Conservation (phyloP, 768 basidiomycete genomes). For the Epithele typhae region DNA sequence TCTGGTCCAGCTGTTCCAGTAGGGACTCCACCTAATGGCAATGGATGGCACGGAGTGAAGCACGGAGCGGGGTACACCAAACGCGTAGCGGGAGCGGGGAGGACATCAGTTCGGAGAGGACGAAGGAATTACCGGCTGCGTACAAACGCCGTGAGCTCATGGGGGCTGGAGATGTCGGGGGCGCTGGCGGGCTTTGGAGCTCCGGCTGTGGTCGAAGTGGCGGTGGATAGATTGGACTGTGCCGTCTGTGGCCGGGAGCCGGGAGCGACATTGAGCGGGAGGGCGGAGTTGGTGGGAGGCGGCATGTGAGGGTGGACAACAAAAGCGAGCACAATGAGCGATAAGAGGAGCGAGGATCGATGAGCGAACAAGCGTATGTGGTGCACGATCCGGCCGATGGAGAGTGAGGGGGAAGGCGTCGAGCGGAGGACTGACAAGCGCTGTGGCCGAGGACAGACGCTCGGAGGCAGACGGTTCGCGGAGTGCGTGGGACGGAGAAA, state of each 20-base stretch:
- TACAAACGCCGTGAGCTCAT: slow-evolving; percentile 93
- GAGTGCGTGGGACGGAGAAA: not conserved
- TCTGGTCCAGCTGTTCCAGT: slow-evolving; percentile 81
- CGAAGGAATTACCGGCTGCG: slow-evolving; percentile 29
- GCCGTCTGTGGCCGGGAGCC: slow-evolving; percentile 34
- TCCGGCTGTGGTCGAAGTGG: slow-evolving; percentile 12
- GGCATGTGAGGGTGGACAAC: not conserved
- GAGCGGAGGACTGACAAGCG: too few relatives aligned
- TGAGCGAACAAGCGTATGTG: not conserved
- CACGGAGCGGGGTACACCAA: too few relatives aligned
- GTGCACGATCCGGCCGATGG: not conserved
- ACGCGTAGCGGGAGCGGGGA: not conserved
- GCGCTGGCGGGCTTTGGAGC: slow-evolving; percentile 21
- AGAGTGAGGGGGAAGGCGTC: not conserved
- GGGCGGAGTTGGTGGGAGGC: slow-evolving; percentile 41
- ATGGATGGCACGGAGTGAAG: not conserved
- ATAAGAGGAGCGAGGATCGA: too few relatives aligned
- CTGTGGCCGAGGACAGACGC: not conserved
- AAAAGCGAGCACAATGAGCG: not conserved
- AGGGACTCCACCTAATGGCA: slow-evolving; percentile 74
- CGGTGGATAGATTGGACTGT: slow-evolving; percentile 28
- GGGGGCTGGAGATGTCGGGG: slow-evolving; percentile 83
- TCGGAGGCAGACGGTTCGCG: not conserved
- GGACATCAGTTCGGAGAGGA: slow-evolving; percentile 1
- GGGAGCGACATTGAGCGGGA: slow-evolving; percentile 55